Base-by-base conservation (phyloP, 1,284 basidiomycete species). In the Boletellus sp. region DNA sequence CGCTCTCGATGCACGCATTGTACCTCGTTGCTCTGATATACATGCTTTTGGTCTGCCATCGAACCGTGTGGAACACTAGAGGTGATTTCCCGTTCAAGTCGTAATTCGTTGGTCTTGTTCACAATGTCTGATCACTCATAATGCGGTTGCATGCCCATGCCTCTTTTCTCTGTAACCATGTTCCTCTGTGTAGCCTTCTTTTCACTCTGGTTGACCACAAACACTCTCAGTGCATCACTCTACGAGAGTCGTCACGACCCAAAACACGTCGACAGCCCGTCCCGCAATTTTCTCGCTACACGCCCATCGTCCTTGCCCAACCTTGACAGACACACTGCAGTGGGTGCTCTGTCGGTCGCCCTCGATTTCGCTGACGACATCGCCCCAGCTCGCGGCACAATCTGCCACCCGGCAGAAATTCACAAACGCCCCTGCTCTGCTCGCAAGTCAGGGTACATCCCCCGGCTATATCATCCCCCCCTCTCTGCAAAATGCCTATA, bases 401-500 rank as follows among this genome's bases (percentile, higher is more conserved):
- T 43, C 55, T 22, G 50, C 52, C 8, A 44, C 47, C 5, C 35
- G 43, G n/a, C 50, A 43, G 2, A 64, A 66, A 45, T 66, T 63
- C 8, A 49, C 26, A 44, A 51, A 61, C 18, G 61, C 64, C 3
- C 49, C 55, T 37, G 43, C 49, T 12, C 38, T 65, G 21, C 38
- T 63, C 0, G 47, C 58, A 24, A 49, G 50, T 18, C 50, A 50
- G 7, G 45, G 47, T 8, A 52, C 44, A 8, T 58, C 32, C 13
- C 44, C 47, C 18, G 40, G 45, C 21, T 55, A 61, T n/a, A 8
- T 19, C 33, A 46, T 63, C 16, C 50, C 64, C n/a, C n/a, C 52
- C 13, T 51, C 52, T 8, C 52, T 66, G 5, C 52, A 47, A 46
- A 21, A 30, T 8, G 13, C 43, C 33, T 66, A 56, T 39, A 28